These are phyloP conservation scores for Neoarthrinium moseri DNA, from an alignment of 2,329 filamentous ascomycete species.

Conservation along the genomic window DNA sequence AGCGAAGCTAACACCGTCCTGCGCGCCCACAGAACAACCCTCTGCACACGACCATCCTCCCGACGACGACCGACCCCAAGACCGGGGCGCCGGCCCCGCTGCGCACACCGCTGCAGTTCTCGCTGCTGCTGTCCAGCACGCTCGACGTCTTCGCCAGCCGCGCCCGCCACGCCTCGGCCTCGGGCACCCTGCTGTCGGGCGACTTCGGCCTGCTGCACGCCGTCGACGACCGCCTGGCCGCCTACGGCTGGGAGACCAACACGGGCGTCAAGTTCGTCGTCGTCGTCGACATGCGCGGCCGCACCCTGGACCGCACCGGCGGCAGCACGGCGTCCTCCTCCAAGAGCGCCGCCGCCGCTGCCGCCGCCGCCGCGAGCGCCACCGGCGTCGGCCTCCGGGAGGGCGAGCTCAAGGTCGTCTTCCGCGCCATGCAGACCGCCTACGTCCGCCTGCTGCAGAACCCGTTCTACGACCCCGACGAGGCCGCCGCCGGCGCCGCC, in stretches of 20 bases:
- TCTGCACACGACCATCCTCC: slow-evolving; percentile 88
- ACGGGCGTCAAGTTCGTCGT: slow-evolving; percentile 90
- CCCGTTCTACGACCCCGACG: slow-evolving; percentile 90
- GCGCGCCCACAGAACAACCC: slow-evolving; percentile 81
- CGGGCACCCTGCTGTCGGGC: slow-evolving; percentile 57
- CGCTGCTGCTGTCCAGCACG: slow-evolving; percentile 84
- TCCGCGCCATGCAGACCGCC: slow-evolving; percentile 87
- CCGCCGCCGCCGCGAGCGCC: slow-evolving; percentile 27
- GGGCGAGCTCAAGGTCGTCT: slow-evolving; percentile 86
- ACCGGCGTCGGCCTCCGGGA: slow-evolving; percentile 67
- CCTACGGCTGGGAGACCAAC: slow-evolving; percentile 96
- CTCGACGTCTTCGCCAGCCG: slow-evolving; percentile 93
- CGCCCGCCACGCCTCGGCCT: slow-evolving; percentile 63
- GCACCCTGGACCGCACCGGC: slow-evolving; percentile 34
- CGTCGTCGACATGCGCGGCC: slow-evolving; percentile 85
- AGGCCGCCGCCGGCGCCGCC: slow-evolving; percentile 57
- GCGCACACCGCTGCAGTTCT: slow-evolving; percentile 81
- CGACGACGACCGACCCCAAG: slow-evolving; percentile 44
- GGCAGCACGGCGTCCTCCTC: slow-evolving; percentile 10
- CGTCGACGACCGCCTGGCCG: slow-evolving; percentile 86
- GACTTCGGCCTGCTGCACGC: slow-evolving; percentile 92
- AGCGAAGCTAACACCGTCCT: neutral
- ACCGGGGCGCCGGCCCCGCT: slow-evolving; percentile 54
- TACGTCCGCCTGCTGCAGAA: slow-evolving; percentile 89
- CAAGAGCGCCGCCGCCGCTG: slow-evolving; percentile 17